These are phyloP conservation scores for Periconia macrospinosa DNA, from an alignment of 2,329 filamentous ascomycete species.

Conservation along the genomic window DNA sequence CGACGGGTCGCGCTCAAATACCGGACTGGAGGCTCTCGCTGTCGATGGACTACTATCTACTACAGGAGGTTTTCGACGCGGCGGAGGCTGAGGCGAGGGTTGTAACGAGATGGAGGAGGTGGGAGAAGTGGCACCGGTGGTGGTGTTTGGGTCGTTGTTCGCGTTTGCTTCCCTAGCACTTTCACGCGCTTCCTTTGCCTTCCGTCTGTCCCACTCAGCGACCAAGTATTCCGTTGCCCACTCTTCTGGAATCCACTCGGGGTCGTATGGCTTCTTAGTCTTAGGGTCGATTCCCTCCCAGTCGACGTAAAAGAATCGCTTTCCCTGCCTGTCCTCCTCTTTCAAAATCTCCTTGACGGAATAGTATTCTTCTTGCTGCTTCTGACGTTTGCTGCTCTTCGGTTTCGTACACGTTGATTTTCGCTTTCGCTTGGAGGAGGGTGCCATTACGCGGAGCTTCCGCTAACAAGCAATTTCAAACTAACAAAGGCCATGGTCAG, in stretches of 20 bases:
- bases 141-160: neutral
- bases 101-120: too few relatives aligned
- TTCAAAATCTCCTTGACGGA: slow-evolving; percentile 18
- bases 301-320: slow-evolving; percentile 55
- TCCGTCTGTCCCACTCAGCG: slow-evolving; percentile 26
- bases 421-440: slow-evolving; percentile 25
- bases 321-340: slow-evolving; percentile 20
- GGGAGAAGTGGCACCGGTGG: too few relatives aligned
- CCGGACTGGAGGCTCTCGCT: neutral
- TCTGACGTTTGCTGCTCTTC: slow-evolving; percentile 12
- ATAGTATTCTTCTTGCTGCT: slow-evolving; percentile 8
- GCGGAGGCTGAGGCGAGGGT: too few relatives aligned
- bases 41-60: slow-evolving; percentile 19
- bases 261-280: slow-evolving; percentile 52
- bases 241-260: slow-evolving; percentile 60
- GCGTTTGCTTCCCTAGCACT: neutral
- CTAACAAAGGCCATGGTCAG: slow-evolving; percentile 24
- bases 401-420: neutral
- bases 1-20: slow-evolving; percentile 5
- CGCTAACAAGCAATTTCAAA: slow-evolving; percentile 5
- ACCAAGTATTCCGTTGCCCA: slow-evolving; percentile 38
- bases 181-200: neutral
- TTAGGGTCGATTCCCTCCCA: slow-evolving; percentile 56
- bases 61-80: neutral
- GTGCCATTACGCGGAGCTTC: slow-evolving; percentile 30